Evolutionary conservation across 371 early-diverging fungal species (phyloP).

Genomic region (Lichtheimia corymbifera): DNA sequence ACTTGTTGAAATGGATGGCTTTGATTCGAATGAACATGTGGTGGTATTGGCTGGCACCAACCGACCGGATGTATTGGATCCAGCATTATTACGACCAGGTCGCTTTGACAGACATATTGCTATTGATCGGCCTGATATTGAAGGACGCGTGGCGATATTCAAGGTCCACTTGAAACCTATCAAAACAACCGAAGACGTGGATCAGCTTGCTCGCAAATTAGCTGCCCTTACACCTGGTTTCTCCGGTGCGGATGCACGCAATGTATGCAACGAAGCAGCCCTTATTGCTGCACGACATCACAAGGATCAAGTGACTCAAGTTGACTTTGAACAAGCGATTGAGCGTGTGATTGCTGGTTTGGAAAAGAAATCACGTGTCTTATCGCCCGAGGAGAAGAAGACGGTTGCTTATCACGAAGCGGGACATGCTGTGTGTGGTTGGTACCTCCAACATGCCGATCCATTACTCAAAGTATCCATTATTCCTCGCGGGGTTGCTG

Average conservation of each 20-base stretch:
- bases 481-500: slow-evolving; percentile 95
- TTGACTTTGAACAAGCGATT: slow-evolving; percentile 96
- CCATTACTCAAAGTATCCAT: slow-evolving; percentile 97
- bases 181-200: slow-evolving; percentile 71
- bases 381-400: slow-evolving; percentile 97
- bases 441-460: slow-evolving; percentile 95
- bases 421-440: slow-evolving; percentile 98
- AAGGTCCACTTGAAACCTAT: slow-evolving; percentile 92
- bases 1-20: slow-evolving; percentile 99
- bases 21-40: slow-evolving; percentile 88
- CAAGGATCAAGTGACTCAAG: slow-evolving; percentile 74
- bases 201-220: slow-evolving; percentile 72
- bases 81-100: slow-evolving; percentile 94
- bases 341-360: slow-evolving; percentile 98
- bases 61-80: slow-evolving; percentile 89
- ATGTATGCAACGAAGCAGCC: slow-evolving; percentile 99
- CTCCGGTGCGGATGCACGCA: slow-evolving; percentile 94
- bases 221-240: slow-evolving; percentile 97
- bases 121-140: slow-evolving; percentile 96
- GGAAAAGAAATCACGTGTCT: slow-evolving; percentile 93
- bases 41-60: slow-evolving; percentile 95
- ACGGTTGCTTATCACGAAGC: slow-evolving; percentile 99
- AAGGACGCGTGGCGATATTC: slow-evolving; percentile 94
- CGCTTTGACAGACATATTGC: slow-evolving; percentile 98
- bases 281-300: slow-evolving; percentile 93